Percentiles rank a stretch among this genome's conserved stretches.
These are phyloP conservation scores for Rhizoctonia solani DNA, from an alignment of 1,284 basidiomycete genomes.

Conservation along the genomic window DNA sequence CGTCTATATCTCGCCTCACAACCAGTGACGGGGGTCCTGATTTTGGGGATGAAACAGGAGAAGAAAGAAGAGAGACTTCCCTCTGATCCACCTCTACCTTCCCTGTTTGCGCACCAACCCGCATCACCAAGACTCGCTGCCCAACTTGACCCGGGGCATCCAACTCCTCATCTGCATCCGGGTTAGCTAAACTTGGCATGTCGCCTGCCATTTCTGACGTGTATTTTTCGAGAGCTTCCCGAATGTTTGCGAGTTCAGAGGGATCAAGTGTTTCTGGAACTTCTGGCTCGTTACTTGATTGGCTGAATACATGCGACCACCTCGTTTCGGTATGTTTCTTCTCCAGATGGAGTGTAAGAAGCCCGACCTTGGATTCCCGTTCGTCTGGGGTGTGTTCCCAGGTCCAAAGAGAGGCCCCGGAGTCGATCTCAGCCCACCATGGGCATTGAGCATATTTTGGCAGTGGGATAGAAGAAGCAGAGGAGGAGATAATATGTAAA, in stretches of 20 bases:
- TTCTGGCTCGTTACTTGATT: constrained; percentile 60
- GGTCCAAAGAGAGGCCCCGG: constrained; percentile 81
- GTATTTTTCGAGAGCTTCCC: constrained; percentile 84
- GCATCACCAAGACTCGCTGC: constrained; percentile 60
- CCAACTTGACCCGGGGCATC: constrained; percentile 65
- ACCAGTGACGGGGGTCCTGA: constrained; percentile 59
- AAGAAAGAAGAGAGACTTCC: constrained; percentile 34
- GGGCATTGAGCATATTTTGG: constrained; percentile 64
- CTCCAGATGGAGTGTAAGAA: constrained; percentile 82
- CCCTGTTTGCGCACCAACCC: constrained; percentile 51
- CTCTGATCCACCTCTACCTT: constrained; percentile 39
- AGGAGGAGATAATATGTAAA: constrained; percentile 56
- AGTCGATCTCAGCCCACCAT: constrained; percentile 77
- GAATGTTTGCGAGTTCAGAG: constrained; percentile 75
- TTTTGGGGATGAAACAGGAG: constrained; percentile 47
- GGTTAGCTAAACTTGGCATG: constrained; percentile 74
- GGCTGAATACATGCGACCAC: constrained; percentile 81
- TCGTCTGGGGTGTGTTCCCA: constrained; percentile 59
- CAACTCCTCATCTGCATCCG: constrained; percentile 83
- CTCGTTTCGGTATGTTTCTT: constrained; percentile 78
- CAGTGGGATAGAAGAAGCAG: constrained; percentile 47
- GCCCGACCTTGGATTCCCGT: constrained; percentile 46
- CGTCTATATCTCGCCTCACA: constrained; percentile 82
- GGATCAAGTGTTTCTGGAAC: constrained; percentile 90
- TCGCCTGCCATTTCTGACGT: constrained; percentile 62